Percentiles rank a stretch among this genome's conserved stretches.
These are phyloP conservation scores for Chalciporus piperatoides DNA, from an alignment of 1,284 basidiomycete species.

Conservation along the genomic window DNA sequence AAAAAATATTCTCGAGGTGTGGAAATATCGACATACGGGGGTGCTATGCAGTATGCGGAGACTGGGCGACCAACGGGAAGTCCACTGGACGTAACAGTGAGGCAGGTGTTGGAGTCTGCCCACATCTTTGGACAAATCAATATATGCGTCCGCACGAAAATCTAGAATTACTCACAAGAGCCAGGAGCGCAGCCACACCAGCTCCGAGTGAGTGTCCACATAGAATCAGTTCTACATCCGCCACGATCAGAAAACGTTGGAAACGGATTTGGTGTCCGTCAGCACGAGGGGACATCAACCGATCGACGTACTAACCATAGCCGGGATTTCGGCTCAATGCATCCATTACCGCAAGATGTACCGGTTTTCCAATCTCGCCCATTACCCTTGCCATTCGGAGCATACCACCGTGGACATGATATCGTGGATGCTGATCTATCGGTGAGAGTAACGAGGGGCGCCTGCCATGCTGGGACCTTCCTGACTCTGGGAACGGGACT, in stretches of 20 bases:
- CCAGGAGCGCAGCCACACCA: constrained; percentile 76
- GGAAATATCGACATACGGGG: constrained; percentile 53
- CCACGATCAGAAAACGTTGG: constrained; percentile 9
- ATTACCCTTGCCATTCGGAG: constrained; percentile 73
- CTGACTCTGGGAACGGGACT: constrained; percentile 31
- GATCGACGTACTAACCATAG: constrained; percentile 51
- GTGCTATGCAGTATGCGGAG: constrained; percentile 77
- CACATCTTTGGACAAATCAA: constrained; percentile 57
- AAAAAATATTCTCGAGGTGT: constrained; percentile 4
- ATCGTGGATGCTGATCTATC: constrained; percentile 27
- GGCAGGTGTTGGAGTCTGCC: constrained; percentile 74
- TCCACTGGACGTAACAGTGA: constrained; percentile 67
- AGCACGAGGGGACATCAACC: background rate
- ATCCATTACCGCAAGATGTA: constrained; percentile 69
- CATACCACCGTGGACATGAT: constrained; percentile 77
- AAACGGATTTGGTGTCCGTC: background rate
- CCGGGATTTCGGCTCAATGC: constrained; percentile 65
- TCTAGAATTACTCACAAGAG: constrained; percentile 47
- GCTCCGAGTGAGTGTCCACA: constrained; percentile 89
- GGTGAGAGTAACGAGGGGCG: constrained; percentile 25
- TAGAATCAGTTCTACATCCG: constrained; percentile 57
- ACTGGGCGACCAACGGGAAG: constrained; percentile 65
- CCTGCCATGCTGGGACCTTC: constrained; percentile 21
- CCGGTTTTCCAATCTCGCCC: constrained; percentile 72
- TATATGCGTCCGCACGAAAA: background rate